Conservation (phyloP, 2,329 filamentous ascomycete genomes). For the Meredithiella fracta region DNA sequence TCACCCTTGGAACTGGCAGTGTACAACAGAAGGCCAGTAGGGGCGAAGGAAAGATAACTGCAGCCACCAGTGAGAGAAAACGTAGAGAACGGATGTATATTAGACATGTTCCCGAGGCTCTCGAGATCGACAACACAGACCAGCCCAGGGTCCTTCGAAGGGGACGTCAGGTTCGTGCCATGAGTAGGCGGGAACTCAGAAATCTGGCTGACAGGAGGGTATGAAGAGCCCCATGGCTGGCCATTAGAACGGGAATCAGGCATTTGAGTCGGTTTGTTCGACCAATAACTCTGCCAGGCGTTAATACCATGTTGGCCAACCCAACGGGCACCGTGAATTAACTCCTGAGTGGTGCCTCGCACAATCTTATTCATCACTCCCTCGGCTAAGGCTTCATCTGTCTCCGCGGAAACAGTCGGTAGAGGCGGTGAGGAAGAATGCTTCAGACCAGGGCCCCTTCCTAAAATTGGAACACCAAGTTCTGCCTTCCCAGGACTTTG, state of each 20-base stretch:
- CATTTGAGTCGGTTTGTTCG: slow-evolving; percentile 24
- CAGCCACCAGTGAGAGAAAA: slow-evolving; percentile 59
- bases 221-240: slow-evolving; percentile 27
- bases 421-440: slow-evolving; percentile 53
- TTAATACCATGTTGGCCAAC: slow-evolving; percentile 61
- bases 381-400: slow-evolving; percentile 57
- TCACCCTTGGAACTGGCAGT: slow-evolving; percentile 75
- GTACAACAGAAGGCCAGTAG: slow-evolving; percentile 55
- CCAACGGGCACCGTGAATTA: slow-evolving; percentile 60
- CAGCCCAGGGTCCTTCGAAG: slow-evolving; percentile 51
- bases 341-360: slow-evolving; percentile 61
- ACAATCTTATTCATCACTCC: slow-evolving; percentile 61
- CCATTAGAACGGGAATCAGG: slow-evolving; percentile 18
- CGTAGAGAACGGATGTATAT: slow-evolving; percentile 48
- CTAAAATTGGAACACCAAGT: slow-evolving; percentile 38
- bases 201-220: slow-evolving; percentile 19
- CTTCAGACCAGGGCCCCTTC: slow-evolving; percentile 38
- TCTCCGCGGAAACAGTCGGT: slow-evolving; percentile 47
- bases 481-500: slow-evolving; percentile 52
- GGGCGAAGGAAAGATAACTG: slow-evolving; percentile 66
- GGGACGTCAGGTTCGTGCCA: slow-evolving; percentile 39
- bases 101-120: slow-evolving; percentile 33
- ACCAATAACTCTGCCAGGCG: slow-evolving; percentile 71
- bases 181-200: slow-evolving; percentile 60
- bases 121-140: slow-evolving; percentile 62